These are phyloP conservation scores for Wickerhamomyces queroliae DNA, from an alignment of 805 yeast genomes.

Conservation along the genomic window DNA sequence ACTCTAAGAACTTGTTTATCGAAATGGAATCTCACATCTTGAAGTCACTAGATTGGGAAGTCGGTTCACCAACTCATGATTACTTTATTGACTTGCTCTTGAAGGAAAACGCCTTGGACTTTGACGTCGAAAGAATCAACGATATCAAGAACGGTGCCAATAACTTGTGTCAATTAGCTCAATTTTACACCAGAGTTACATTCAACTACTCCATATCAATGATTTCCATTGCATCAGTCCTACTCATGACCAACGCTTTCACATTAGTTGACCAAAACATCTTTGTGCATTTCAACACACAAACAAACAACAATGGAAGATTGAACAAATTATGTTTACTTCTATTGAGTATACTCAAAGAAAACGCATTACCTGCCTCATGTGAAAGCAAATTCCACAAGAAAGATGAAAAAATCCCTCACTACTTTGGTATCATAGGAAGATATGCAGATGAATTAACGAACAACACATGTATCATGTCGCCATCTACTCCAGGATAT, in stretches of 20 bases:
- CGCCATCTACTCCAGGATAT: conserved; percentile 19
- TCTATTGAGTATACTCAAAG: conserved; percentile 13
- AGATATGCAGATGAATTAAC: conserved; percentile 20
- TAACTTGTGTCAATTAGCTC: conserved; percentile 61
- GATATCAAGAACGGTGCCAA: conserved; percentile 51
- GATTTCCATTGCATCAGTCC: conserved; percentile 46
- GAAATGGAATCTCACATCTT: conserved; percentile 68
- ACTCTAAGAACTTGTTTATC: conserved; percentile 48
- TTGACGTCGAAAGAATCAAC: conserved; percentile 28
- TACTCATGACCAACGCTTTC: conserved; percentile 39
- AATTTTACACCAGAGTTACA: conserved; percentile 54
- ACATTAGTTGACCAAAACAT: conserved; percentile 22
- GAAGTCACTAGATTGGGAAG: conserved; percentile 58
- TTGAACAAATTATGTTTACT: conserved; percentile 17
- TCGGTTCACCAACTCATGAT: conserved; percentile 58
- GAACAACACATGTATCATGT: conserved; percentile 3
- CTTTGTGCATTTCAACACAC: conserved; percentile 18
- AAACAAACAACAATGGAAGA: conserved; percentile 18
- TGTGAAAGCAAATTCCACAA: conserved; percentile 39
- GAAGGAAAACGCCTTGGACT: conserved; percentile 26
- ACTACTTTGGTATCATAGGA: conserved; percentile 8
- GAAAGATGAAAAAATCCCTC: conserved; percentile 20
- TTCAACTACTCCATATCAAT: conserved; percentile 40
- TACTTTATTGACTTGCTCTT: conserved; percentile 54
- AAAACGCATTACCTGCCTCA: conserved; percentile 31